Evolutionary conservation across 1,284 basidiomycete species (phyloP).

Genomic region (Cutaneotrichosporon curvatum): DNA sequence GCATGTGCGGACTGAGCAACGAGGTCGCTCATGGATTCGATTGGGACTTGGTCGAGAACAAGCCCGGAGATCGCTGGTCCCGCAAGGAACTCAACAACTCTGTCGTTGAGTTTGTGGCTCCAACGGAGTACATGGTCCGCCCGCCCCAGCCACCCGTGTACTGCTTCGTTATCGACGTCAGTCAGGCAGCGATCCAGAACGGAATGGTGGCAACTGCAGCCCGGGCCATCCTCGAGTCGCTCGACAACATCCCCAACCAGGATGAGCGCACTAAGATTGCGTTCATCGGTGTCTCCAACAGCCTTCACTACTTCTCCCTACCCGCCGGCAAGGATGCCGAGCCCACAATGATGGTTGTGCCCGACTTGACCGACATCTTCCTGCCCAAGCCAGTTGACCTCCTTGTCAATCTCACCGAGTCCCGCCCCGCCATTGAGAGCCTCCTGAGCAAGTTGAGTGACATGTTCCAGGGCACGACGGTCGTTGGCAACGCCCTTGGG

Average conservation of each 20-base stretch:
- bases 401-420: constrained; percentile 86
- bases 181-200: constrained; percentile 80
- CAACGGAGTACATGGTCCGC: constrained; percentile 97
- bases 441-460: constrained; percentile 78
- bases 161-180: constrained; percentile 95
- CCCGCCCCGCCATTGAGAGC: constrained; percentile 69
- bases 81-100: constrained; percentile 88
- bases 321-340: constrained; percentile 67
- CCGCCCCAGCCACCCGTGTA: constrained; percentile 96
- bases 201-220: constrained; percentile 98
- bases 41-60: constrained; percentile 90
- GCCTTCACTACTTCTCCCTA: constrained; percentile 95
- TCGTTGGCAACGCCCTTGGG: constrained; percentile 89
- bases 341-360: constrained; percentile 91
- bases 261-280: constrained; percentile 87
- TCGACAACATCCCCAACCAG: constrained; percentile 92
- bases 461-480: constrained; percentile 93
- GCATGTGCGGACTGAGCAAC: constrained; percentile 98
- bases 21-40: constrained; percentile 98
- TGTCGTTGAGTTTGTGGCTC: constrained; percentile 93
- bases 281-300: constrained; percentile 86
- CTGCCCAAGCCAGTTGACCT: constrained; percentile 93
- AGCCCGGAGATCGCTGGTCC: constrained; percentile 90
- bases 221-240: constrained; percentile 85
- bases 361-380: constrained; percentile 95